Percentiles rank a stretch among this genome's conserved stretches.
These are phyloP conservation scores for Boechera stricta DNA, from an alignment of 345 rosid species.

Conservation along the genomic window DNA sequence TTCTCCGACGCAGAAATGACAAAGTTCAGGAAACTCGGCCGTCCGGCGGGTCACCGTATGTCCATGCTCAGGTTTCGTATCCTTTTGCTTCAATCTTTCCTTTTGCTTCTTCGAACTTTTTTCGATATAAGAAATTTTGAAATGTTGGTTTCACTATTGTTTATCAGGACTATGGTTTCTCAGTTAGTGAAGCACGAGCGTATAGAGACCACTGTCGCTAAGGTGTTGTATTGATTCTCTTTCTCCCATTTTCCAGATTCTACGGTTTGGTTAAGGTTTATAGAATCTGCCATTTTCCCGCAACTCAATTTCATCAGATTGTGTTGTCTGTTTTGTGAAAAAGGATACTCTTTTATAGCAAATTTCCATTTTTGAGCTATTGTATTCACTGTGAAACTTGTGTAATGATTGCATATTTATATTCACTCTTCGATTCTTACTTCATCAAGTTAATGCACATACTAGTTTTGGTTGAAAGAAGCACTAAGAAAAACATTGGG, in stretches of 20 bases:
- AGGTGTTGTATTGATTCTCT: slow-evolving; percentile 54
- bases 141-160: slow-evolving; percentile 24
- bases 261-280: slow-evolving; percentile 45
- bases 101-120: background rate
- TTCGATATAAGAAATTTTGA: background rate
- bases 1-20: slow-evolving; percentile 54
- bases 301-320: slow-evolving; percentile 38
- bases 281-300: background rate
- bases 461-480: background rate
- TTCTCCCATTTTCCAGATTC: background rate
- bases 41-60: slow-evolving; percentile 84
- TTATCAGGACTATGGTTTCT: slow-evolving; percentile 81
- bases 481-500: background rate
- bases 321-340: background rate
- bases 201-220: slow-evolving; percentile 90
- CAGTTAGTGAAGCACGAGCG: slow-evolving; percentile 94
- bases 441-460: too few species aligned
- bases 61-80: slow-evolving; percentile 78
- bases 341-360: slow-evolving; percentile 8
- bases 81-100: background rate
- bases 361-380: background rate
- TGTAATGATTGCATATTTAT: background rate
- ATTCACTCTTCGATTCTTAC: background rate
- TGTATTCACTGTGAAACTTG: background rate
- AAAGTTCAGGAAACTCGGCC: slow-evolving; percentile 79